Percentiles rank a stretch among this genome's conserved stretches.
Conservation (phyloP, 306 rosid species). For the Rosa multiflora region DNA sequence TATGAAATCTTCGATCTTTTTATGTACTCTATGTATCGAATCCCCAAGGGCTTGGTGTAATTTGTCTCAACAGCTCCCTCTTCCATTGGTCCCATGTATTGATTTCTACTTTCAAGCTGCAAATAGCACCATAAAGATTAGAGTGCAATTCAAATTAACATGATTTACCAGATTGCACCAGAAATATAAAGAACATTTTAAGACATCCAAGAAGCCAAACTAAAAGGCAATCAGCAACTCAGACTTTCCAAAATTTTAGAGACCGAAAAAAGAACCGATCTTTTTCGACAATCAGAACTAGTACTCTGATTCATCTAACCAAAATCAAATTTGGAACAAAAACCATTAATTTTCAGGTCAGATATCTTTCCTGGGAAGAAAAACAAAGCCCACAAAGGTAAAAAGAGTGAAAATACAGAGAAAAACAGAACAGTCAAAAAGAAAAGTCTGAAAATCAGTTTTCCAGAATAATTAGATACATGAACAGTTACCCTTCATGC, state of each 20-base stretch:
- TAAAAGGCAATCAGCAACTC: not conserved
- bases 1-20: conserved; percentile 66
- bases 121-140: conserved; percentile 8
- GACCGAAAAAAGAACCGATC: not conserved
- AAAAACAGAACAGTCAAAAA: not conserved
- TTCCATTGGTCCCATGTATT: conserved; percentile 52
- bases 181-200: not conserved
- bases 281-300: conserved; percentile 6
- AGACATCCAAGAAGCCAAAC: not conserved
- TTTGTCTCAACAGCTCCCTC: conserved; percentile 38
- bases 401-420: not conserved
- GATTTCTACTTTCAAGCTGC: conserved; percentile 29
- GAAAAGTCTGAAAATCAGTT: not conserved
- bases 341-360: not conserved
- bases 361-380: not conserved
- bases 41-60: conserved; percentile 57
- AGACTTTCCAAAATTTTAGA: not conserved
- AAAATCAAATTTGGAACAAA: not conserved
- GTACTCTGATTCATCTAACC: not conserved
- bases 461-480: not conserved
- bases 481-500: not conserved
- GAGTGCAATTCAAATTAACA: not conserved
- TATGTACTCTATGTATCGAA: conserved; percentile 48
- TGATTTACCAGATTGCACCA: conserved; percentile 1
- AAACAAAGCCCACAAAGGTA: not conserved